Evolutionary conservation across 192 early-diverging fungal genomes (phyloP), one percentile per base, ranked within the genome.

Genomic region (Tieghemiomyces parasiticus): DNA sequence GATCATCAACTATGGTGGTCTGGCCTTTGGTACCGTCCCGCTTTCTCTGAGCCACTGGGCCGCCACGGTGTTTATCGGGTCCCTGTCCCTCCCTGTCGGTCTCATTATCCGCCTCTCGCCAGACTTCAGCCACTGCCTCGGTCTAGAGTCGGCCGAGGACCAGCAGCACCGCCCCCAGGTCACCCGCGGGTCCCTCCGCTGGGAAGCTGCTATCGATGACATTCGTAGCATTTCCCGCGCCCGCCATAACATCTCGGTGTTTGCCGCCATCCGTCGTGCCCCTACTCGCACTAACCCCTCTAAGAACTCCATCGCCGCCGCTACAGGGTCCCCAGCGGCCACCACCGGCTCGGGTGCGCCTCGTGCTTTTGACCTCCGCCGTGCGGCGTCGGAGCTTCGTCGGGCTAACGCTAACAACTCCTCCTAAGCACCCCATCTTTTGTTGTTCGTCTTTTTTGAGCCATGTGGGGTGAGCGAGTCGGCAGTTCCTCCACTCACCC

Each of bases 1-100:
- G 46, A 92, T 98, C 66, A 82, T 97, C 46, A 66, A 80, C 48
- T 94, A 86, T 69, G 92, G 89, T 59, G 89, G 94, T 42, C 70
- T 80, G 30, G 91, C 88, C 35, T 98, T 98, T 78, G 86, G 89
- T 59, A 88, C 89, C 6, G 72, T 76, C 20, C 72, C 79, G 9
- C 75, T 95, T 13, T 74, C 66, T 6, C 67, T 58, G 24, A 47
- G 54, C 13, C 84, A 94, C 66, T 98, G 95, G 95, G 61, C 71
- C 6, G 70, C 85, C 8, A 92, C 90, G 16, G 49, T 98, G 33
- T 71, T 77, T 38, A 75, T 95, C 49, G 95, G 93, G 42, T 64
- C 80, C 14, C 73, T 90, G 20, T 88, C 89, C 1, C 66, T 98
- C 42, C 87, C 88, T 24, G 72, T 95, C 9, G 95, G 92, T 35